Conservation (phyloP, 73 alveolate species). For the Urostyla sp. region DNA sequence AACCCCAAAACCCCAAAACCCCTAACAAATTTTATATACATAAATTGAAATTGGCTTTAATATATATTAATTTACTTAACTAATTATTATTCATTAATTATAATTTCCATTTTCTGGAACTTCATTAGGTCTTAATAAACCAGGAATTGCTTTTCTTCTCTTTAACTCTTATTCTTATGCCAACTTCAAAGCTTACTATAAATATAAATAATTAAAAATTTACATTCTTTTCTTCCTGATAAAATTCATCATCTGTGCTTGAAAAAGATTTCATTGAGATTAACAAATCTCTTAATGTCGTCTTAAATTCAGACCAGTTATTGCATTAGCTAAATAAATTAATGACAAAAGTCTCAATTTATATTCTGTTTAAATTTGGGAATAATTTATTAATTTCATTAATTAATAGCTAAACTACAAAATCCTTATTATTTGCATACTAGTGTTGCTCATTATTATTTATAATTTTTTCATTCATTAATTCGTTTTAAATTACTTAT, state of each 20-base stretch:
- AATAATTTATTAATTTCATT: conserved; percentile 71
- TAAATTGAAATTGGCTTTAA: too few species aligned
- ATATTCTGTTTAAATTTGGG: conserved; percentile 81
- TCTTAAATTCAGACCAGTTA: conserved; percentile 83
- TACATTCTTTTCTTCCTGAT: conserved; percentile 83
- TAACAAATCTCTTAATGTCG: conserved; percentile 90
- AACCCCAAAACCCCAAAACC: too few species aligned
- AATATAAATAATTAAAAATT: background rate
- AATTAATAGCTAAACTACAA: conserved; percentile 73
- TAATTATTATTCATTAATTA: too few species aligned
- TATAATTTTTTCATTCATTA: conserved; percentile 14
- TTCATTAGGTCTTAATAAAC: conserved; percentile 57
- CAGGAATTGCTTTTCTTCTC: conserved; percentile 85
- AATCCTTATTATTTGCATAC: conserved; percentile 66
- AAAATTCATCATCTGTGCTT: conserved; percentile 87
- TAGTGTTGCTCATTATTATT: conserved; percentile 59
- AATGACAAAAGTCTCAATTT: conserved; percentile 90
- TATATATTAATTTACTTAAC: too few species aligned
- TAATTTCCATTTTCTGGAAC: too few species aligned
- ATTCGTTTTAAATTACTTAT: conserved; percentile 20
- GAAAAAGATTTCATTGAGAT: conserved; percentile 81
- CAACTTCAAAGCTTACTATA: conserved; percentile 76
- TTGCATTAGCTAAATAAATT: conserved; percentile 82
- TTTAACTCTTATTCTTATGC: conserved; percentile 72
- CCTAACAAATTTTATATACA: too few species aligned